These are phyloP conservation scores for Blastomyces gilchristii DNA, from an alignment of 2,329 filamentous ascomycete genomes.

Conservation along the genomic window DNA sequence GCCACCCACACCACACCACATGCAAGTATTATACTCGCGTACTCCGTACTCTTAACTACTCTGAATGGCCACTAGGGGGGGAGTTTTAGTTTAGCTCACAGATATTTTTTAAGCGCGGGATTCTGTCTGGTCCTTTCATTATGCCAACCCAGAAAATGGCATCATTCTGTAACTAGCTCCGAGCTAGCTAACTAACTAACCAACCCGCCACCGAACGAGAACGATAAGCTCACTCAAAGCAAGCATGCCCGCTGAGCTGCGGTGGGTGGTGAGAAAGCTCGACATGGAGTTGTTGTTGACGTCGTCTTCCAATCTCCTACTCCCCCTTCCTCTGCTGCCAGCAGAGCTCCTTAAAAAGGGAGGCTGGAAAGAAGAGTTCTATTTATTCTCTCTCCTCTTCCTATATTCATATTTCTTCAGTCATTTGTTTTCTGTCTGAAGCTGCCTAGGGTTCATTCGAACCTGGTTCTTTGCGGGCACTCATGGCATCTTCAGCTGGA, in stretches of 20 bases:
- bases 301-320: background rate
- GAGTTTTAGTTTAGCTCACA: background rate
- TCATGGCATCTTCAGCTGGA: constrained; percentile 9
- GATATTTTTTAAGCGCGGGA: background rate
- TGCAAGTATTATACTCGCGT: no score
- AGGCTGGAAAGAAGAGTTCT: background rate
- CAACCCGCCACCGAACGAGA: background rate
- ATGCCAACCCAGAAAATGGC: background rate
- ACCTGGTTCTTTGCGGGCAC: background rate
- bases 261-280: background rate
- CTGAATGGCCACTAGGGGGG: no score
- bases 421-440: background rate
- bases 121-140: background rate
- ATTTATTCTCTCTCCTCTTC: background rate
- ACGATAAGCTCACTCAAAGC: background rate
- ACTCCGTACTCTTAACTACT: no score
- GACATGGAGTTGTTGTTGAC: background rate
- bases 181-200: no score
- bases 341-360: background rate
- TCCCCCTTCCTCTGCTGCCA: no score
- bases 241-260: background rate
- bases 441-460: background rate
- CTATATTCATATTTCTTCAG: background rate
- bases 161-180: background rate
- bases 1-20: no score